These are phyloP conservation scores for Thalassiosira ordinaria DNA, from an alignment of 352 stramenopile species.

Conservation along the genomic window DNA sequence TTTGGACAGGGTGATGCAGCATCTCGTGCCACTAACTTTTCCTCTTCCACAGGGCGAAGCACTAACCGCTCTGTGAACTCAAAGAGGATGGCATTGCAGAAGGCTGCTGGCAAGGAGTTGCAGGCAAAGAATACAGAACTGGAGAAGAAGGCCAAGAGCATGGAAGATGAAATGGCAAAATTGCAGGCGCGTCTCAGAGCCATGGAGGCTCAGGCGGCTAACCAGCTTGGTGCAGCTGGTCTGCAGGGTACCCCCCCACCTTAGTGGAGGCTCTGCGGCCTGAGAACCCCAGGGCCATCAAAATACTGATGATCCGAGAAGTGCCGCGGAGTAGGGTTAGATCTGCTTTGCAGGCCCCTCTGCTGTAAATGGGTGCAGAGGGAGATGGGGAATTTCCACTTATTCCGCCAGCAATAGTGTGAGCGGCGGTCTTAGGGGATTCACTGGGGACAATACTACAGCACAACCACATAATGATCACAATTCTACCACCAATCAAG, in stretches of 20 bases:
- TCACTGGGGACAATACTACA: too few relatives aligned
- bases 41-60: not conserved
- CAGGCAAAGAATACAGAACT: not conserved
- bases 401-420: not conserved
- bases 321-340: not conserved
- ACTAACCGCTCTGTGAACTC: not conserved
- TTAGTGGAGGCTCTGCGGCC: not conserved
- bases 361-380: not conserved
- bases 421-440: too few relatives aligned
- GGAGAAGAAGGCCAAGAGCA: not conserved
- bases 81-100: not conserved
- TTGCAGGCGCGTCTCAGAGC: not conserved
- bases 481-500: too few relatives aligned
- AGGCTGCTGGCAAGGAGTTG: not conserved
- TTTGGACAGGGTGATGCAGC: not conserved
- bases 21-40: not conserved
- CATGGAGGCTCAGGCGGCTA: not conserved
- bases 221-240: not conserved
- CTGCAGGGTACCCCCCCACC: not conserved
- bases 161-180: not conserved
- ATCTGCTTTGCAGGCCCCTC: not conserved
- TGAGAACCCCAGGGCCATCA: not conserved
- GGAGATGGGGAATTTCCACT: not conserved
- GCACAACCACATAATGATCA: too few relatives aligned
- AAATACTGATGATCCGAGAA: not conserved